These are phyloP conservation scores for Pythium insidiosum DNA, from an alignment of 352 stramenopile genomes.

Conservation along the genomic window DNA sequence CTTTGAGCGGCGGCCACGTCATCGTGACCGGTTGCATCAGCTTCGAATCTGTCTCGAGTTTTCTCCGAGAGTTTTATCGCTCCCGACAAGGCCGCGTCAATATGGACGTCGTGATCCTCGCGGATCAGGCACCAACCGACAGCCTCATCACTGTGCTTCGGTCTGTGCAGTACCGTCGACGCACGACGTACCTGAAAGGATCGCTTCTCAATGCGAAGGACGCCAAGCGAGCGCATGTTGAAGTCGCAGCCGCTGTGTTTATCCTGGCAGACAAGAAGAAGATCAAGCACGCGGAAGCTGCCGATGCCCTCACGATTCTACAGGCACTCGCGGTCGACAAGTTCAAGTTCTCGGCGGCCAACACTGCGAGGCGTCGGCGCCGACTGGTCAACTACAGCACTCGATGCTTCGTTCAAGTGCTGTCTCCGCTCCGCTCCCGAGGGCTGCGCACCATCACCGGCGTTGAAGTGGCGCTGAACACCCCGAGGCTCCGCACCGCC, in stretches of 20 bases:
- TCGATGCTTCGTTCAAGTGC: slow-evolving; percentile 44
- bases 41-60: slow-evolving; percentile 34
- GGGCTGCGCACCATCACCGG: slow-evolving; percentile 41
- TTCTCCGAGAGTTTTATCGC: slow-evolving; percentile 58
- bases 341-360: slow-evolving; percentile 36
- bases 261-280: slow-evolving; percentile 42
- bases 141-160: slow-evolving; percentile 28
- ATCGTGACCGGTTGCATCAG: slow-evolving; percentile 38
- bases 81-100: slow-evolving; percentile 40
- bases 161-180: slow-evolving; percentile 34
- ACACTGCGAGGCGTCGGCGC: too few species aligned
- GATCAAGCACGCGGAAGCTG: slow-evolving; percentile 23
- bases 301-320: slow-evolving; percentile 42
- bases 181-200: slow-evolving; percentile 49
- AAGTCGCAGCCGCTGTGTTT: slow-evolving; percentile 39
- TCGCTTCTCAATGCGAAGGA: slow-evolving; percentile 43
- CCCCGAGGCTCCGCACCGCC: slow-evolving; percentile 28
- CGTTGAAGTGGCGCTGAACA: slow-evolving; percentile 42
- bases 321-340: slow-evolving; percentile 48
- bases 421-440: slow-evolving; percentile 31
- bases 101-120: slow-evolving; percentile 54
- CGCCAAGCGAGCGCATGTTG: slow-evolving; percentile 32
- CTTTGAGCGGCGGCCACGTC: slow-evolving; percentile 39
- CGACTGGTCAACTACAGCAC: slow-evolving; percentile 18
- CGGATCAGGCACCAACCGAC: slow-evolving; percentile 21